phyloP scores from a whole-genome alignment of 2,329 filamentous ascomycete species.

The Fusarium verticillioides region DNA sequence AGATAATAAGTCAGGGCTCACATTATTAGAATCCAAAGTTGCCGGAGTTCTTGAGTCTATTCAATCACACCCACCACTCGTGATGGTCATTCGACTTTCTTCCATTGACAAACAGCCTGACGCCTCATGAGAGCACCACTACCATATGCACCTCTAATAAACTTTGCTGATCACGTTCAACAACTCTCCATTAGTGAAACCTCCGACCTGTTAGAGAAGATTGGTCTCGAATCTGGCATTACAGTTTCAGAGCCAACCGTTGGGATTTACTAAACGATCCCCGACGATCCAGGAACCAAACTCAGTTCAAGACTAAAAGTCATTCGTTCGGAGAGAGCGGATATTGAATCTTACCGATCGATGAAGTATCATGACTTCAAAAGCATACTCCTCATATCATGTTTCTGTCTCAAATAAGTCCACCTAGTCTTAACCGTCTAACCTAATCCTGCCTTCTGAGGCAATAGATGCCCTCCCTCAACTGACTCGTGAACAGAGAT shows the following conservation, averaged over 20 bases:
- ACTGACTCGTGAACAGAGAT: neutral
- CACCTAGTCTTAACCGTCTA: neutral
- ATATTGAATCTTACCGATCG: neutral
- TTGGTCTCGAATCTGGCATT: neutral
- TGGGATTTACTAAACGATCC: slow-evolving; percentile 7
- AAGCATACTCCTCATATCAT: neutral
- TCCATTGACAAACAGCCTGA: neutral
- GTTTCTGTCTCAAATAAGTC: neutral
- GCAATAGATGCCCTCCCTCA: neutral
- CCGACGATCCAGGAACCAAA: slow-evolving; percentile 29
- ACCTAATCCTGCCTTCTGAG: neutral
- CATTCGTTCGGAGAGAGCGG: neutral
- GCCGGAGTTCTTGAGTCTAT: neutral
- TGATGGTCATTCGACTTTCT: neutral
- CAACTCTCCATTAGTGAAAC: neutral
- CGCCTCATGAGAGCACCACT: neutral
- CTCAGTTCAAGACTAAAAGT: neutral
- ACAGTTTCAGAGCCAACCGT: slow-evolving; percentile 18
- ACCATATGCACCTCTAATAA: neutral
- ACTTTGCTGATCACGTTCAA: neutral
- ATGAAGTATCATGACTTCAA: neutral
- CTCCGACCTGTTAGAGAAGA: neutral
- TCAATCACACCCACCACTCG: neutral
- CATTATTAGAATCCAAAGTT: neutral
- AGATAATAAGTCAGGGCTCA: too few species aligned